Evolutionary conservation across 129 eudicot genomes (phyloP).

Genomic region (Escallonia herrerae): DNA sequence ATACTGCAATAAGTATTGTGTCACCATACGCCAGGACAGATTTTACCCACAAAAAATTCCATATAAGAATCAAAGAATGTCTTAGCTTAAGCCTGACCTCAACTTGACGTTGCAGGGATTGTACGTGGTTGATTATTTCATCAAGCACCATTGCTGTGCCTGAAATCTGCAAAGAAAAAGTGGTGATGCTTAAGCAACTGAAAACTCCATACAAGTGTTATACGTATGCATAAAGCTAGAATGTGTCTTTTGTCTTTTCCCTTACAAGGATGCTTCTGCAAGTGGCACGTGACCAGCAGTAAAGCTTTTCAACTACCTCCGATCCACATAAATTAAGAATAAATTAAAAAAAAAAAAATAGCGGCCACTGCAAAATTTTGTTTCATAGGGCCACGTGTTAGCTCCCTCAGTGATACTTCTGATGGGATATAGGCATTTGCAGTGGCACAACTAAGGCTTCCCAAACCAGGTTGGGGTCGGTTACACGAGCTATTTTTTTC

Average conservation of each 20-base stretch:
- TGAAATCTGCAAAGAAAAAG: conserved; percentile 23
- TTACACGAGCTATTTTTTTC: too few species aligned
- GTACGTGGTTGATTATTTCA: conserved; percentile 37
- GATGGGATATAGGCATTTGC: not conserved
- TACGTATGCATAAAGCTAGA: not conserved
- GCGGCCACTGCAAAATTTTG: not conserved
- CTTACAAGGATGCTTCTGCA: not conserved
- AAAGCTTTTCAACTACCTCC: not conserved
- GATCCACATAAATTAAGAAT: not conserved
- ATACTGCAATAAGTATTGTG: not conserved
- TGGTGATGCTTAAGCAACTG: not conserved
- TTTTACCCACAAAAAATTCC: not conserved
- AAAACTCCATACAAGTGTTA: not conserved
- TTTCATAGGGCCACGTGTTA: not conserved
- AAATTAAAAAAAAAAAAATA: not conserved
- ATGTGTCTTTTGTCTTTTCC: not conserved
- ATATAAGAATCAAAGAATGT: not conserved
- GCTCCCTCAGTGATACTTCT: too few species aligned
- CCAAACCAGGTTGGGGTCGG: not conserved
- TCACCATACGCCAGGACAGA: not conserved
- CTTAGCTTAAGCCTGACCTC: conserved; percentile 47
- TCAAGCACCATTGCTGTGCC: conserved; percentile 44
- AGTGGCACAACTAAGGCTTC: not conserved
- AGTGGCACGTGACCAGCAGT: not conserved
- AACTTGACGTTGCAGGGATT: conserved; percentile 48